Evolutionary conservation across 306 rosid genomes (phyloP), one percentile per base, ranked within the genome.

Genomic region (Pterocarpus macrocarpus): DNA sequence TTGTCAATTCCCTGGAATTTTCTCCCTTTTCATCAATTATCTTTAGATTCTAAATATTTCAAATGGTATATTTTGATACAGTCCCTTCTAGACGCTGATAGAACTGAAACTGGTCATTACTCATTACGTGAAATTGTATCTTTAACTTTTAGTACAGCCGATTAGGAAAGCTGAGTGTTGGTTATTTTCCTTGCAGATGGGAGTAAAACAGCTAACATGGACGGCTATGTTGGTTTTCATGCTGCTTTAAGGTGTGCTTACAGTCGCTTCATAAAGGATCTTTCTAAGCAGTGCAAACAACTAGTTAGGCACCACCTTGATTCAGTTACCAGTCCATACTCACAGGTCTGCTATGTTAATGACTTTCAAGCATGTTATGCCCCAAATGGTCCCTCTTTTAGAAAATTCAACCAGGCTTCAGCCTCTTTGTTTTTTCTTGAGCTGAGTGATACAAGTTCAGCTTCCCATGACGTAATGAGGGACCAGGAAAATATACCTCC

Each of bases 281-380:
- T 93, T 28, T 89, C 96, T 59, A 93, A 86, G 88, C 91, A 95
- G 70, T 90, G 94, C 96, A 95, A 95, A 88, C 88, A 89, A 76
- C 90, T 95, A 71, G 94, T 93, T 70, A 82, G 94, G 75, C 96
- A 95, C 85, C 99, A 95, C 82, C 91, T 95, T 66, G 96, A 95
- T 83, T 91, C 98, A 71, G 98, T 89, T 83, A 95, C 98, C 38
- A 93, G 99, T 83, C 98, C 98, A 66, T 93, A 95, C 80, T 95
- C 99, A 57, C 92, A 90, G 87, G 96, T 92, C 79, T 92, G 96
- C 88, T 88, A 91, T 39, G 89, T 86, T 73, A 92, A 85, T 61
- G 92, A 92, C 50, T 85, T 86, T 77, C 94, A 91, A 83, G 83
- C 83, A 28, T 73, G 86, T 12, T 79, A 75, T 69, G 83, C 86